Base-by-base conservation (phyloP, 352 stramenopile species). In the Thalassiosira mediterranea region DNA sequence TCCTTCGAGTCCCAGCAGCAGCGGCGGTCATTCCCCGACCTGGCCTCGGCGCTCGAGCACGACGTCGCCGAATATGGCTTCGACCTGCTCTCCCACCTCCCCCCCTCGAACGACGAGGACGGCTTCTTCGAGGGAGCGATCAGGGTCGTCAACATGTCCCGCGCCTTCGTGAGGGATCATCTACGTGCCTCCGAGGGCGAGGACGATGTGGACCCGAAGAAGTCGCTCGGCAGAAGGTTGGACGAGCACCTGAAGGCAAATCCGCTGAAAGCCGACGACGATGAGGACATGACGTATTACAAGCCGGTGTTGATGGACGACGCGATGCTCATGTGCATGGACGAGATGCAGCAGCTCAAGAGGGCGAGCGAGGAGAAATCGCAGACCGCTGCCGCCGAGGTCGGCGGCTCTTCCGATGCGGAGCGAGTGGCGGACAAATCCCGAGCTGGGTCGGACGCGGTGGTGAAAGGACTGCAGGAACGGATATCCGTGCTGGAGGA, bases 251-350 rank as follows among this genome's bases (percentile, higher is more conserved):
- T 13, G 34, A 7, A 13, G 34, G 13, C 34, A 42, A 42, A 13
- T 42, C 13, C 34, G 13, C 7, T 42, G 34, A 7, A 42, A 13
- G 34, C 13, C 34, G n/a, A n/a, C n/a, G n/a, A n/a, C 58, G 72
- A 76, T 2, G 58, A 67, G 15, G 65, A 81, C 44, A 42, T 63
- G 31, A 17, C 31, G 21, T 85, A 72, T 69, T 82, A 69, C 28
- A 81, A 66, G 23, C 76, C 76, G 23, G 71, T 82, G 15, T 63
- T 86, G 4, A 56, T 66, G 57, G 68, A 86, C 70, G 78, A 86
- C 69, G 59, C 61, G 47, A 68, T 83, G 37, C 56, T 86, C 17
- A 80, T 83, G 78, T 80, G 48, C 21, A 72, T 86, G n/a, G 78
- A 86, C 61, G 78, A 86, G 40, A 44, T 86, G 46, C 51, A 67